These are phyloP conservation scores for Nitzschia sp. DNA, from an alignment of 108 stramenopile species.

Conservation along the genomic window DNA sequence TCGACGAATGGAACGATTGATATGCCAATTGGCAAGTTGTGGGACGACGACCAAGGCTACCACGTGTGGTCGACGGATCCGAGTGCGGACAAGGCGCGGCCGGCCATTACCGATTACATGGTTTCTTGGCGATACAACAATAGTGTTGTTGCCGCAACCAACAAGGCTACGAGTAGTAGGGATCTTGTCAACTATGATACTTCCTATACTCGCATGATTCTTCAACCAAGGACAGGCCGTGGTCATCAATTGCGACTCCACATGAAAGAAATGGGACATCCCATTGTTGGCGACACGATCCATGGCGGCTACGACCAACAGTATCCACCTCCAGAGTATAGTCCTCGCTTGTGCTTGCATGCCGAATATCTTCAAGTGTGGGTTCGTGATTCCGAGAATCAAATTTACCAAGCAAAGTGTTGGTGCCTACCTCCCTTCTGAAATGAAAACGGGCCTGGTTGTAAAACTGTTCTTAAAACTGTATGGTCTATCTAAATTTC, in stretches of 20 bases:
- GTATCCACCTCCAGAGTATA: background rate
- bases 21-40: slow-evolving; percentile 43
- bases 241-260: slow-evolving; percentile 59
- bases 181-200: slow-evolving; percentile 4
- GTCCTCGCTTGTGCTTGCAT: slow-evolving; percentile 40
- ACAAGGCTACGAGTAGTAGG: slow-evolving; percentile 33
- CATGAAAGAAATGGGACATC: slow-evolving; percentile 49
- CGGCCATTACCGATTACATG: slow-evolving; percentile 43
- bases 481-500: too few relatives aligned
- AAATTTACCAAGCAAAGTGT: background rate
- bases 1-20: slow-evolving; percentile 24
- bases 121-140: slow-evolving; percentile 15
- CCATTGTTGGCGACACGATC: slow-evolving; percentile 52
- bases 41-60: slow-evolving; percentile 27
- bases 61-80: slow-evolving; percentile 25
- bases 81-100: slow-evolving; percentile 44
- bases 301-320: background rate
- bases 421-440: slow-evolving; percentile 6
- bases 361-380: slow-evolving; percentile 29
- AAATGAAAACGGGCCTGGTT: too few relatives aligned
- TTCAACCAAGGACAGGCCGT: slow-evolving; percentile 47
- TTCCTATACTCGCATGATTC: slow-evolving; percentile 54
- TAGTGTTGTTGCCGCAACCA: background rate
- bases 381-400: background rate
- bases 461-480: too few relatives aligned